These are phyloP conservation scores for Tetracentron sinense DNA, from an alignment of 164 flowering plant species.

Conservation along the genomic window DNA sequence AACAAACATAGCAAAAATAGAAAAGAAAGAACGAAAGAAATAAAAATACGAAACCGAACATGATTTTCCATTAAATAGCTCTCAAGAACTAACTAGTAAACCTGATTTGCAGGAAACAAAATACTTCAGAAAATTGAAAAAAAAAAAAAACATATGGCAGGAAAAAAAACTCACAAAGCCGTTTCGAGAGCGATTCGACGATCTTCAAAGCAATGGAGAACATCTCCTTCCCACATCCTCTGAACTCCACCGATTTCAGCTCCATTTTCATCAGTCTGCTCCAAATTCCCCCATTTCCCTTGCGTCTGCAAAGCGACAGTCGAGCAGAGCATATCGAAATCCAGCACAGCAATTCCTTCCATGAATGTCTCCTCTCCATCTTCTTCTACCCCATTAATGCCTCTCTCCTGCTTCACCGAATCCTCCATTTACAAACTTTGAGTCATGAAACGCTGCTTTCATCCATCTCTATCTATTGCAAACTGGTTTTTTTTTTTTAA, in stretches of 20 bases:
- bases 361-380: constrained; percentile 35
- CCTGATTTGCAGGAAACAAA: not conserved
- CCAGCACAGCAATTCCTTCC: constrained; percentile 65
- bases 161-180: constrained; percentile 35
- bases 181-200: constrained; percentile 69
- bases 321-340: constrained; percentile 85
- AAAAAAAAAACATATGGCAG: not conserved
- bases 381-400: constrained; percentile 11
- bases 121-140: not conserved
- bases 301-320: constrained; percentile 86
- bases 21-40: no score
- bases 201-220: constrained; percentile 79
- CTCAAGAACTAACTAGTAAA: not conserved
- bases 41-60: no score
- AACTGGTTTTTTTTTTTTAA: no score
- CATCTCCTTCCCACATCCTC: constrained; percentile 97
- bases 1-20: no score
- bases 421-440: constrained; percentile 37
- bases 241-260: constrained; percentile 62
- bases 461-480: not conserved
- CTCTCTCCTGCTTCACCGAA: constrained; percentile 32
- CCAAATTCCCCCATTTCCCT: constrained; percentile 50
- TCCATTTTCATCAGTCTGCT: constrained; percentile 20
- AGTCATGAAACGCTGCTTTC: not conserved
- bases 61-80: no score